Conservation (phyloP, 2,329 filamentous ascomycete species). For the Uncinocarpus reesii region DNA sequence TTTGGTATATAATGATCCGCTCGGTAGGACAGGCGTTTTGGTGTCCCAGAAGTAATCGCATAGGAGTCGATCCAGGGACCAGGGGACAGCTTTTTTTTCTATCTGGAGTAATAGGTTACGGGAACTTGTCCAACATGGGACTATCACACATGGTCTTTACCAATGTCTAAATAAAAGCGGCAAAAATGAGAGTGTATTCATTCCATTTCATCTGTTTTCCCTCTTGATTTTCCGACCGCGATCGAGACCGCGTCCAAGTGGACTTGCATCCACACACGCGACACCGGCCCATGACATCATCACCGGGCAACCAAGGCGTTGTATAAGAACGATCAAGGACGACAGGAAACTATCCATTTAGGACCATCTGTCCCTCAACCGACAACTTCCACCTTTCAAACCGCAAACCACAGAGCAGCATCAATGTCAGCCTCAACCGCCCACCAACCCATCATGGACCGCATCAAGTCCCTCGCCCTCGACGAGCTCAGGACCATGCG, state of each 20-base stretch:
- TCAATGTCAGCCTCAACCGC: not conserved
- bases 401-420: not conserved
- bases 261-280: too few relatives aligned
- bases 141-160: not conserved
- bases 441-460: constrained; percentile 34
- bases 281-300: too few relatives aligned
- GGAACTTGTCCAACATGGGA: not conserved
- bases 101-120: not conserved
- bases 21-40: constrained; percentile 5
- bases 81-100: not conserved
- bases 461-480: constrained; percentile 47
- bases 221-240: not conserved
- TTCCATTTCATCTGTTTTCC: not conserved
- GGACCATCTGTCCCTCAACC: not conserved
- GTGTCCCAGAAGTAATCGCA: not conserved
- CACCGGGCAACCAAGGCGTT: not conserved
- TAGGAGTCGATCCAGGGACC: not conserved
- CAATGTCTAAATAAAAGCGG: not conserved
- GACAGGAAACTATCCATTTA: not conserved
- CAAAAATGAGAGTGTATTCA: not conserved
- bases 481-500: constrained; percentile 63
- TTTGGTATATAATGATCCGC: not conserved
- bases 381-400: not conserved
- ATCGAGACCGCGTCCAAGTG: constrained; percentile 1
- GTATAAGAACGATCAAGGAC: too few relatives aligned